Evolutionary conservation across 1,284 basidiomycete genomes (phyloP), one percentile per base, ranked within the genome.

Genomic region (Ustilago crameri): DNA sequence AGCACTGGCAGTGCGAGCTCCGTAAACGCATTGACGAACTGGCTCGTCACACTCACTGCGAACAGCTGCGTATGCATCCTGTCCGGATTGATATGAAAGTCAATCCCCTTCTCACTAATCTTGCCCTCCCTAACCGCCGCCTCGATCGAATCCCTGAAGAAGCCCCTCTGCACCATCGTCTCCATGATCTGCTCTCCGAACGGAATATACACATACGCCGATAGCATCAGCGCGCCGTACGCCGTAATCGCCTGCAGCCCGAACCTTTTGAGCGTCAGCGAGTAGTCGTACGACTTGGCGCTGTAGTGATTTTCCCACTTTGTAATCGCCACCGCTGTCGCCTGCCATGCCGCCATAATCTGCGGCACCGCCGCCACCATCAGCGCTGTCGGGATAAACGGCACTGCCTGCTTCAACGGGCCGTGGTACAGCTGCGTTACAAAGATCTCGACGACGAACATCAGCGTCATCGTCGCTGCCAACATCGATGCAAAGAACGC

Each of bases 41-140:
- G 95, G 78, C 92, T 93, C 18, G 95, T 98, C 3, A 98, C 93
- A 34, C 90, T 91, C 82, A 91, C 93, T 14, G 95, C 94, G 83
- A 97, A 97, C 87, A 98, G 91, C 86, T 98, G 93, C 48, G 91
- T 90, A 83, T 91, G 89, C 67, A 98, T 87, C 51, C 95, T 87
- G 20, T 81, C 87, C n/a, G 85, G 81, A 68, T 87, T 86, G 86
- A 64, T 85, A 46, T 80, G 74, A 67, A 86, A 84, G 14, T 76
- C 53, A 23, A 78, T 55, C 3, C 66, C 69, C 69, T 49, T 43
- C 1, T 37, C 45, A 10, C 62, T 43, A 15, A 62, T 34, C 20
- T 81, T 66, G 23, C 83, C 83, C 15, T 76, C 52, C 12, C 47
- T 54, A 20, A 74, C 65, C 1, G 81, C 74, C 8, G 60, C 37